Percentiles rank a stretch among this genome's conserved stretches.
Evolutionary conservation across 345 rosid species (phyloP).

Genomic region (Eucalyptus caleyi): DNA sequence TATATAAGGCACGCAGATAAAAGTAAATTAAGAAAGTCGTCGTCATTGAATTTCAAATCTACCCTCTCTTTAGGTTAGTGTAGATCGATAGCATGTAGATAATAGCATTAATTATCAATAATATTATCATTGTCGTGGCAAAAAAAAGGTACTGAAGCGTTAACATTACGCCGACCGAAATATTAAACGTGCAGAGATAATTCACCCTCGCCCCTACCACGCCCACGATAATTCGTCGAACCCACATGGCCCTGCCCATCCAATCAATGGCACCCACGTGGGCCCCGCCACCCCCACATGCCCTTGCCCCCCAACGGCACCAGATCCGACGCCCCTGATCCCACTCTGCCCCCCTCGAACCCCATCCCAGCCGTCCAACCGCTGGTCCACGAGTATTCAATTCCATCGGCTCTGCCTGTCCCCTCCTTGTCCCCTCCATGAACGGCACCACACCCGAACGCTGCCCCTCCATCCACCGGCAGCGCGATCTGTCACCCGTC

Average conservation of each 20-base stretch:
- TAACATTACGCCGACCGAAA: background rate
- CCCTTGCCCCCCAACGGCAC: background rate
- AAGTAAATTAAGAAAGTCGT: background rate
- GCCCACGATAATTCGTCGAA: background rate
- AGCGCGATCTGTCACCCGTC: conserved; percentile 7
- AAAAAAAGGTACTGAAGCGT: background rate
- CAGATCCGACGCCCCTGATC: conserved; percentile 18
- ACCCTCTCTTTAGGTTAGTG: background rate
- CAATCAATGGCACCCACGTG: conserved; percentile 4
- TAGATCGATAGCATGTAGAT: background rate
- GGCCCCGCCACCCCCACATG: conserved; percentile 19
- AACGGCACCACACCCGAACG: conserved; percentile 10
- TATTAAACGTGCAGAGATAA: background rate
- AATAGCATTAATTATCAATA: background rate
- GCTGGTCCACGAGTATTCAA: conserved; percentile 17
- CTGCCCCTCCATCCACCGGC: conserved; percentile 25
- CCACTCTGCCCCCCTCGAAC: background rate
- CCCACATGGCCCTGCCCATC: background rate
- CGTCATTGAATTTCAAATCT: background rate
- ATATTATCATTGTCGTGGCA: background rate
- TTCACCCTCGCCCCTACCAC: background rate
- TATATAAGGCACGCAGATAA: background rate
- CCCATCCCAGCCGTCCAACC: conserved; percentile 10
- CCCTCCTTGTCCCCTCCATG: conserved; percentile 22
- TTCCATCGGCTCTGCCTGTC: conserved; percentile 21